These are phyloP conservation scores for Kodamaea laetipori DNA, from an alignment of 805 yeast genomes.

Conservation along the genomic window DNA sequence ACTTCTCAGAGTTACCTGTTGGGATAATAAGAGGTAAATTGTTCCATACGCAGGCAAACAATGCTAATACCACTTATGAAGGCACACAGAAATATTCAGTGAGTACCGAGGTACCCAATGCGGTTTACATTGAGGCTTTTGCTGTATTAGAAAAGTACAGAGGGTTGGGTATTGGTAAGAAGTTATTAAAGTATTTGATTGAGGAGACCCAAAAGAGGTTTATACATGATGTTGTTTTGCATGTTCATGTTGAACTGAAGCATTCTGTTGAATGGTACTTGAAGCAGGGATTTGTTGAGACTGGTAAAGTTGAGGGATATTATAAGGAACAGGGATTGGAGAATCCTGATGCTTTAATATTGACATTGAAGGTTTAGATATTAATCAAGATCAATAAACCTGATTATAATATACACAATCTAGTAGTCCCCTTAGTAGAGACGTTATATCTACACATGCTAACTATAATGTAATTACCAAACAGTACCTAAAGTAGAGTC, in stretches of 20 bases:
- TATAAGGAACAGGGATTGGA: slow-evolving; percentile 49
- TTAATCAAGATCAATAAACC: too few relatives aligned
- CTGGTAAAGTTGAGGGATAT: slow-evolving; percentile 44
- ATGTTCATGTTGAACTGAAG: slow-evolving; percentile 50
- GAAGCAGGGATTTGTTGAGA: slow-evolving; percentile 48
- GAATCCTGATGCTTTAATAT: slow-evolving; percentile 50
- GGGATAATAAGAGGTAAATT: slow-evolving; percentile 68
- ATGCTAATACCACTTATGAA: slow-evolving; percentile 35
- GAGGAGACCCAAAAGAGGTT: slow-evolving; percentile 56
- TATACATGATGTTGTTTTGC: slow-evolving; percentile 54
- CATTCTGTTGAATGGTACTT: slow-evolving; percentile 53
- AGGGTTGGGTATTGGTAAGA: slow-evolving; percentile 59
- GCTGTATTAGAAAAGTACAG: slow-evolving; percentile 71
- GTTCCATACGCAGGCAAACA: slow-evolving; percentile 38
- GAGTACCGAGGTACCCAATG: slow-evolving; percentile 45
- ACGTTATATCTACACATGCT: too few relatives aligned
- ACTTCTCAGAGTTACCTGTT: slow-evolving; percentile 75
- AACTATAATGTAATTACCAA: too few relatives aligned
- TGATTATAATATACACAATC: too few relatives aligned
- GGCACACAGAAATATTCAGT: slow-evolving; percentile 23
- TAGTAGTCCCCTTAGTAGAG: too few relatives aligned
- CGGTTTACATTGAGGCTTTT: slow-evolving; percentile 63
- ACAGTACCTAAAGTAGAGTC: too few relatives aligned
- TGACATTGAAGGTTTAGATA: slow-evolving; percentile 19
- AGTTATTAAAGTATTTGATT: slow-evolving; percentile 57